Percentiles rank a stretch among this genome's conserved stretches.
These are phyloP conservation scores for Arachnomyces sp. DNA, from an alignment of 2,329 filamentous ascomycete genomes.

Conservation along the genomic window DNA sequence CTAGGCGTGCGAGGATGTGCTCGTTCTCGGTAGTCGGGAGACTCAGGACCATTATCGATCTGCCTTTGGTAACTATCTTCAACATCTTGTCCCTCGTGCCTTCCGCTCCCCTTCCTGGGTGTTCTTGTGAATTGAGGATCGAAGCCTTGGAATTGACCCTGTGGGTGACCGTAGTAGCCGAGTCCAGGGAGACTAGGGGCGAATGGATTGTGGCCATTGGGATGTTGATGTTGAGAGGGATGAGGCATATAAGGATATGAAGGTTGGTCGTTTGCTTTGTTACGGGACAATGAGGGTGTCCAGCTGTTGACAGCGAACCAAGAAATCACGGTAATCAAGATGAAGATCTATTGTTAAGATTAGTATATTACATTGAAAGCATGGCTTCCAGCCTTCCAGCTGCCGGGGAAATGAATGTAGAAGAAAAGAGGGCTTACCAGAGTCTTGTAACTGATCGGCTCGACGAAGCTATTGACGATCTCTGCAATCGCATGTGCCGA, in stretches of 20 bases:
- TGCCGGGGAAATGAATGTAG: slow-evolving; percentile 12
- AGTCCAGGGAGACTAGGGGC: slow-evolving; percentile 19
- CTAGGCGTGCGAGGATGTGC: slow-evolving; percentile 29
- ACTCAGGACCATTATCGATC: slow-evolving; percentile 24
- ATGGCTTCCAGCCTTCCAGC: not conserved
- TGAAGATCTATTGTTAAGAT: slow-evolving; percentile 26
- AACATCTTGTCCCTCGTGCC: slow-evolving; percentile 20
- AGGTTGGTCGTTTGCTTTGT: slow-evolving; percentile 31
- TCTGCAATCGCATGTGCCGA: slow-evolving; percentile 81
- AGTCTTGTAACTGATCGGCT: slow-evolving; percentile 79
- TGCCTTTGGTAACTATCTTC: slow-evolving; percentile 21
- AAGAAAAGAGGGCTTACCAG: slow-evolving; percentile 43
- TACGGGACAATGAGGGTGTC: slow-evolving; percentile 49
- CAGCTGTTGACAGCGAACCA: slow-evolving; percentile 52
- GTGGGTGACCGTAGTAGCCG: slow-evolving; percentile 13
- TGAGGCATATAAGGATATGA: slow-evolving; percentile 15
- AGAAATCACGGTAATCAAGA: slow-evolving; percentile 33
- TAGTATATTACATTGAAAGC: not conserved
- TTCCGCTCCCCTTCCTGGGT: slow-evolving; percentile 14
- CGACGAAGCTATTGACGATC: slow-evolving; percentile 89
- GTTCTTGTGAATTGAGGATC: slow-evolving; percentile 9
- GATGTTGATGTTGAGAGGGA: slow-evolving; percentile 17
- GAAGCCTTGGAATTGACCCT: slow-evolving; percentile 4
- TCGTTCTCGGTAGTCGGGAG: slow-evolving; percentile 23
- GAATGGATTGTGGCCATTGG: slow-evolving; percentile 20